phyloP scores from a whole-genome alignment of 2,329 filamentous ascomycete genomes.

The Calonectria leucothoes region DNA sequence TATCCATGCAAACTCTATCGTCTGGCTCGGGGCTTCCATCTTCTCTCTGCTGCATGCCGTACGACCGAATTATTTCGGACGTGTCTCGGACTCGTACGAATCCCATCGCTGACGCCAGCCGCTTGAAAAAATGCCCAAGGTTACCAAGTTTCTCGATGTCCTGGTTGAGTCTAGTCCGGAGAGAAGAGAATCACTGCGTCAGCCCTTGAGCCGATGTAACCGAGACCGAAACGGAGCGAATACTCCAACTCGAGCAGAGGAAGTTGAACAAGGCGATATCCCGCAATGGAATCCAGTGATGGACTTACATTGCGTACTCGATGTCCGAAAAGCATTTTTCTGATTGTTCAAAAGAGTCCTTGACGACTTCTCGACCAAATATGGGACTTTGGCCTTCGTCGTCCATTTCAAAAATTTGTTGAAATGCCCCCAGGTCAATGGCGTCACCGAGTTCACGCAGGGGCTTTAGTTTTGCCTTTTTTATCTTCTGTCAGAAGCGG shows the following conservation, averaged over 20 bases:
- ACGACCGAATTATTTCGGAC: neutral
- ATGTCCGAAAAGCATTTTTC: neutral
- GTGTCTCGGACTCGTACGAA: neutral
- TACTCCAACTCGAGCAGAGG: neutral
- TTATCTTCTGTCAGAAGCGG: too few relatives aligned
- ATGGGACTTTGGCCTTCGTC: neutral
- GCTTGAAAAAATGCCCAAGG: neutral
- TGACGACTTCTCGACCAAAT: neutral
- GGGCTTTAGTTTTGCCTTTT: too few relatives aligned
- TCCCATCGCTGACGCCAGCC: neutral
- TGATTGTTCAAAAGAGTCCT: neutral
- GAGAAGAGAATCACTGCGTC: neutral
- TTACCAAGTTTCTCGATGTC: neutral
- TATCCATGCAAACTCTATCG: neutral
- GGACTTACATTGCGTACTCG: neutral
- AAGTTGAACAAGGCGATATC: neutral
- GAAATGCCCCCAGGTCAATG: neutral
- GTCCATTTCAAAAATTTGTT: neutral
- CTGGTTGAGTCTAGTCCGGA: neutral
- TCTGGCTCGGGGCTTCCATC: neutral
- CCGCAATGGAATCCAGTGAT: neutral
- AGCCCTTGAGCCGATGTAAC: neutral
- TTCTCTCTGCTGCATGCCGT: neutral
- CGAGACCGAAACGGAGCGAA: neutral
- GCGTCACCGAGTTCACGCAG: neutral